phyloP scores from a whole-genome alignment of 2,329 filamentous ascomycete genomes.

The Diaporthe caulivora region DNA sequence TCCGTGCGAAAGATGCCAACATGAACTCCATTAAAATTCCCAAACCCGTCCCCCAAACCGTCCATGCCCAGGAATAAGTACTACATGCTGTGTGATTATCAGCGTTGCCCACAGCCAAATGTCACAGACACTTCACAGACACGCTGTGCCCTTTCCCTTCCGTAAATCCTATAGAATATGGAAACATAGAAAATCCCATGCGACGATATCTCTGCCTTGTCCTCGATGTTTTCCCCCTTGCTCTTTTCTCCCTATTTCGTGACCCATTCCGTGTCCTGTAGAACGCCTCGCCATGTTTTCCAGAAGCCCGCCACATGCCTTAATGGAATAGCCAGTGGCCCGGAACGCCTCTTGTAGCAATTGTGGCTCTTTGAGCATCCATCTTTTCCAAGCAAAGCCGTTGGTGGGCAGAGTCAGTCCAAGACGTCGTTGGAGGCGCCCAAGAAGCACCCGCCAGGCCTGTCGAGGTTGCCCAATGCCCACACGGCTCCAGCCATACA shows the following conservation, averaged over 20 bases:
- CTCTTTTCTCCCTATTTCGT: neutral
- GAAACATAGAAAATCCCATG: conserved; percentile 13
- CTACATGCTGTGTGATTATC: conserved; percentile 13
- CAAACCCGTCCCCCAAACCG: neutral
- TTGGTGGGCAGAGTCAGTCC: neutral
- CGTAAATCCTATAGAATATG: conserved; percentile 3
- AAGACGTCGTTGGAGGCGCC: neutral
- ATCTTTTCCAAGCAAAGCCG: neutral
- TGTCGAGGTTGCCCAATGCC: neutral
- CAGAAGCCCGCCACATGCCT: conserved; percentile 24
- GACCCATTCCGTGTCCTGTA: conserved; percentile 2
- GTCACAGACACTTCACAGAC: neutral
- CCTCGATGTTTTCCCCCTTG: neutral
- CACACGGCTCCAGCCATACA: neutral
- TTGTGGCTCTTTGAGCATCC: neutral
- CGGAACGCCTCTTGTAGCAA: conserved; percentile 7
- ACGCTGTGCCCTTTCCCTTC: neutral
- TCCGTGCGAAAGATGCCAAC: conserved; percentile 11
- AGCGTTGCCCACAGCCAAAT: conserved; percentile 15
- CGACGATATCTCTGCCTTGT: neutral
- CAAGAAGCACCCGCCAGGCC: neutral
- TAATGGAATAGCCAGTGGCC: neutral
- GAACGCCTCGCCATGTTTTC: conserved; percentile 30
- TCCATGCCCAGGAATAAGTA: conserved; percentile 11
- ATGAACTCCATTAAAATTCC: conserved; percentile 26